Conservation (phyloP, 768 basidiomycete species). For the Grammothele lineata region DNA sequence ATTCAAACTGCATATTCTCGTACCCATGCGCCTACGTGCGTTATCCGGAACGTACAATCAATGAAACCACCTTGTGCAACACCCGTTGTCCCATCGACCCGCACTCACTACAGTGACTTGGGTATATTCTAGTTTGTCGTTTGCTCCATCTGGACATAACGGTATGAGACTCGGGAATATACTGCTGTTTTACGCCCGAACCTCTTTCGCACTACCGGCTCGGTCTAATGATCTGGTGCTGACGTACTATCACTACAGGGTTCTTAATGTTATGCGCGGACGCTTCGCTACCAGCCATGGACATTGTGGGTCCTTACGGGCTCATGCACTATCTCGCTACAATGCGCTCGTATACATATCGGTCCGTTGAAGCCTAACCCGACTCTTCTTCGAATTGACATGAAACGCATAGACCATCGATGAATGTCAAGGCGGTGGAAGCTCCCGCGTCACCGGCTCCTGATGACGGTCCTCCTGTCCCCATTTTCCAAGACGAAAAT, state of each 20-base stretch:
- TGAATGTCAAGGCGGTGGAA: conserved; percentile 46
- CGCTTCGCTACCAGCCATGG: conserved; percentile 49
- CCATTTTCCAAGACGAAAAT: conserved; percentile 62
- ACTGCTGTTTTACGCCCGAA: background rate
- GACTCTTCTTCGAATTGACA: background rate
- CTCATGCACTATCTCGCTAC: conserved; percentile 66
- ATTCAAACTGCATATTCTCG: too few relatives aligned
- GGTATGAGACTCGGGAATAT: background rate
- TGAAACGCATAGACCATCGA: conserved; percentile 27
- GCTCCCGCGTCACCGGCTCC: conserved; percentile 26
- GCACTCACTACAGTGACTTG: too few relatives aligned
- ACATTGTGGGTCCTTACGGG: conserved; percentile 70
- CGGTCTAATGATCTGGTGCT: background rate
- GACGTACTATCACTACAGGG: conserved; percentile 40
- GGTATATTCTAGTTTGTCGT: too few relatives aligned
- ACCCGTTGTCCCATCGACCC: too few relatives aligned
- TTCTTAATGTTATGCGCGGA: conserved; percentile 81
- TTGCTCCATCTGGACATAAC: too few relatives aligned
- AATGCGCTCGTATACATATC: conserved; percentile 60
- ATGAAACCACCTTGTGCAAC: too few relatives aligned
- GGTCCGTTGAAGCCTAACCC: conserved; percentile 40
- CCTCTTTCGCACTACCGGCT: conserved; percentile 1
- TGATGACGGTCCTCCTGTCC: conserved; percentile 22
- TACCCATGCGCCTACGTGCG: too few relatives aligned
- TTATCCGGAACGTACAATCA: too few relatives aligned